Conservation (phyloP, 805 yeast genomes). For the Monosporozyma servazzii region DNA sequence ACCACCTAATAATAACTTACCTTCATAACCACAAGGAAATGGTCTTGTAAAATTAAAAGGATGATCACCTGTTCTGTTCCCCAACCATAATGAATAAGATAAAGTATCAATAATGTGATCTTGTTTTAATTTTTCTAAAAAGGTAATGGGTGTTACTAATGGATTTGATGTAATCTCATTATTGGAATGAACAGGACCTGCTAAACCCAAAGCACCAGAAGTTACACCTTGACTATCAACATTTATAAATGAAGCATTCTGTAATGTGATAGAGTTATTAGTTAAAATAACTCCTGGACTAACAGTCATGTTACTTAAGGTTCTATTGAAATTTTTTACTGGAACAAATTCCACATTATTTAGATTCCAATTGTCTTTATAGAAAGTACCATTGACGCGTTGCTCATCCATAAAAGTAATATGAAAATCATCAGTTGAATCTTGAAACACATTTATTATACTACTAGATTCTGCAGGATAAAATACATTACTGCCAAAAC, state of each 20-base stretch:
- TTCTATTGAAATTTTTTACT: not conserved
- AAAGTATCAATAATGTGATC: slow-evolving; percentile 29
- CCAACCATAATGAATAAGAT: slow-evolving; percentile 39
- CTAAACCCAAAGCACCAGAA: slow-evolving; percentile 40
- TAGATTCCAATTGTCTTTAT: slow-evolving; percentile 18
- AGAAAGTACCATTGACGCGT: slow-evolving; percentile 17
- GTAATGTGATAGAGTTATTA: not conserved
- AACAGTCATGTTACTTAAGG: not conserved
- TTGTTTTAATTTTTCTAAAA: slow-evolving; percentile 30
- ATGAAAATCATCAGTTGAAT: slow-evolving; percentile 6
- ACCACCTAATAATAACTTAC: slow-evolving; percentile 47
- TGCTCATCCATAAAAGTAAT: slow-evolving; percentile 21
- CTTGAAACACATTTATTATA: slow-evolving; percentile 3
- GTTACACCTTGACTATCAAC: slow-evolving; percentile 31
- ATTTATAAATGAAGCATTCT: slow-evolving; percentile 29
- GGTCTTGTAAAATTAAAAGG: slow-evolving; percentile 4
- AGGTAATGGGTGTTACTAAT: slow-evolving; percentile 10
- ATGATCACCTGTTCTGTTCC: slow-evolving; percentile 12
- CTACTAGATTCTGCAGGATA: slow-evolving; percentile 14
- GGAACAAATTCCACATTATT: slow-evolving; percentile 1
- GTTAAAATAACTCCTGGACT: not conserved
- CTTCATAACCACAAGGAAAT: slow-evolving; percentile 9
- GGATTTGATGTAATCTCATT: slow-evolving; percentile 13
- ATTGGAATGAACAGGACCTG: slow-evolving; percentile 21
- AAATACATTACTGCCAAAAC: slow-evolving; percentile 11